Base-by-base conservation (phyloP, 2,329 filamentous ascomycete species). In the Botrytis deweyae region DNA sequence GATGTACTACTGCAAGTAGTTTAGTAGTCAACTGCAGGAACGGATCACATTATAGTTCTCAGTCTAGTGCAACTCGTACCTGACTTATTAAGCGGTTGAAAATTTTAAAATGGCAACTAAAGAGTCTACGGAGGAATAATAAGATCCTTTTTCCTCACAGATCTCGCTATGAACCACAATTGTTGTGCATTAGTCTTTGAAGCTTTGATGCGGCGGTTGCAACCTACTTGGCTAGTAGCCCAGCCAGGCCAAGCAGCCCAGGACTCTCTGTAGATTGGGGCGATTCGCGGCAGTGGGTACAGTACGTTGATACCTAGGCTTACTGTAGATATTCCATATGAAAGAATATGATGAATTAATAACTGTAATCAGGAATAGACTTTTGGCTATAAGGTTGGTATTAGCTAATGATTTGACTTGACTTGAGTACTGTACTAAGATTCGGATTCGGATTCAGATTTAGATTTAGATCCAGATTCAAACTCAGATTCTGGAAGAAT, bases 131-230 rank as follows among this genome's bases (percentile, higher is more conserved):
- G 20, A 49, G 46, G 1, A 25, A 46, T 38, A 12, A 29, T 33
- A 66, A 25, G 64, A 66, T 66, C 20, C 18, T n/a, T 66, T 49
- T 52, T 38, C 25, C 36, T 66, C 64, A 20, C 46, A 67, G 46
- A 67, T 67, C 65, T 67, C 65, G 46, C 46, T 20, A 40, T 67
- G 44, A 67, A 29, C 33, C 65, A 55, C n/a, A 67, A 40, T 29
- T 40, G 38, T 14, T 40, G 18, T 67, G 20, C 46, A 55, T 67
- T 67, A 61, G 59, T 62, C 20, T 62, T 52, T 40, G n/a, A 25
- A 67, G 44, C 64, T 67, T 67, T 52, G 64, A 67, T 40, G 44
- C 44, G 44, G 44, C 64, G 64, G 46, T 52, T 67, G 12, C 29
- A 65, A 46, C 42, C 46, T 22, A 62, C 59, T 16, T 62, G 59